Base-by-base conservation (phyloP, 768 basidiomycete species). In the Clitopilus hobsonii region DNA sequence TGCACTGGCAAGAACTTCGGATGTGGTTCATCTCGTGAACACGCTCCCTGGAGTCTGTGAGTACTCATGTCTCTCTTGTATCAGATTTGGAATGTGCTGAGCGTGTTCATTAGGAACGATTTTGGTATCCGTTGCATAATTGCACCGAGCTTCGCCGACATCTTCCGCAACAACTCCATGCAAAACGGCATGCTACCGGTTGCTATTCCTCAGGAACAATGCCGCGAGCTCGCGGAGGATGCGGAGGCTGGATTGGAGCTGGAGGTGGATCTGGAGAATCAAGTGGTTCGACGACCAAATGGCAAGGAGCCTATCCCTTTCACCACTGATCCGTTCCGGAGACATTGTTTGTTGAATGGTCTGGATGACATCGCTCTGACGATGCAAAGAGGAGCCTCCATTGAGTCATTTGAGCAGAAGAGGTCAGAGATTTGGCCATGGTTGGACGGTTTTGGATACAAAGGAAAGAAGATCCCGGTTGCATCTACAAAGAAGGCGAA, bases 291-390 rank as follows among this genome's bases (percentile, higher is more conserved):
- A 56, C 86, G 91, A 52, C 64, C 67, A 14, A 88, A 88, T 64
- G 94, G 88, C 54, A 81, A 91, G 64, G 71, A 81, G 1, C 67
- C 87, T 18, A 85, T 97, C 58, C 54, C 78, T 38, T 99, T 99
- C 74, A 76, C 78, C 32, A 84, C 87, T 49, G 97, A 99, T 71
- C 73, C 87, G 0, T 99, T 98, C 88, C 80, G 95, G 58, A 78
- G 92, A 54, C 91, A 96, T 67, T 95, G 97, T 69, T 74, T 99
- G 69, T 69, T 99, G 71, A 94, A 99, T 64, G 97, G 97, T 27
- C 74, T 98, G 60, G 97, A 99, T 69, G 97, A 98, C 65, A 96
- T 99, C 59, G 94, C 89, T 38, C 75, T 99, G 70, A 99, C 97
- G 41, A 75, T 99, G 76, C 86, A 91, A 69, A 86, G 85, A 67